Evolutionary conservation across 371 early-diverging fungal species (phyloP), one percentile per base, ranked within the genome.

Genomic region (Synchytrium microbalum): DNA sequence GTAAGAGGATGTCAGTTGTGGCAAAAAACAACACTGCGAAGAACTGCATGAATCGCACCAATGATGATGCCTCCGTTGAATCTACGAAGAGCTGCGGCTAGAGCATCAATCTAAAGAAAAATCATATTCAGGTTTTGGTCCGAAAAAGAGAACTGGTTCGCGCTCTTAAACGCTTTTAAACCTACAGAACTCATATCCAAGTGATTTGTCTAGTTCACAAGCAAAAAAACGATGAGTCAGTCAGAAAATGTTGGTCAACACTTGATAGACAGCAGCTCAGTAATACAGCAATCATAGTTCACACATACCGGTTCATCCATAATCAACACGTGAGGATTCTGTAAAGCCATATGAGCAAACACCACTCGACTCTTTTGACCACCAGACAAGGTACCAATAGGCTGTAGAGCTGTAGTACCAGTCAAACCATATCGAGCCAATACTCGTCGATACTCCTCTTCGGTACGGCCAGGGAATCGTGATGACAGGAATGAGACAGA

Each of bases 291-390:
- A 1, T 1, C 16, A 63, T 31, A n/a, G 29, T 13, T 23, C 61
- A 3, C 63, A 75, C 72, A 73, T 16, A 76, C 75, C 16, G 75
- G 76, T 65, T 99, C 98, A 74, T 99, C 98, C 46, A 95, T 87
- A 72, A 97, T 89, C 74, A 99, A 76, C 59, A 99, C 85, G 71
- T 98, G 97, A 33, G 98, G 97, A 65, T 89, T 85, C 74, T 84
- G 86, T 70, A 93, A 82, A 59, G 92, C 91, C 71, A 98, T 83
- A 56, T 88, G 88, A 30, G 98, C 97, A 83, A 99, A 98, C 25
- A 95, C 91, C 14, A 98, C 94, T 62, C 98, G 83, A 33, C 88
- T 87, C 79, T 98, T 98, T 77, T 99, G 99, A 67, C 99, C 99
- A 73, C 99, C 99, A 61, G 95, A 94, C 13, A 99, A 76, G 0